Conservation (phyloP, 495 filamentous ascomycete genomes). For the Penicillium soppii region DNA sequence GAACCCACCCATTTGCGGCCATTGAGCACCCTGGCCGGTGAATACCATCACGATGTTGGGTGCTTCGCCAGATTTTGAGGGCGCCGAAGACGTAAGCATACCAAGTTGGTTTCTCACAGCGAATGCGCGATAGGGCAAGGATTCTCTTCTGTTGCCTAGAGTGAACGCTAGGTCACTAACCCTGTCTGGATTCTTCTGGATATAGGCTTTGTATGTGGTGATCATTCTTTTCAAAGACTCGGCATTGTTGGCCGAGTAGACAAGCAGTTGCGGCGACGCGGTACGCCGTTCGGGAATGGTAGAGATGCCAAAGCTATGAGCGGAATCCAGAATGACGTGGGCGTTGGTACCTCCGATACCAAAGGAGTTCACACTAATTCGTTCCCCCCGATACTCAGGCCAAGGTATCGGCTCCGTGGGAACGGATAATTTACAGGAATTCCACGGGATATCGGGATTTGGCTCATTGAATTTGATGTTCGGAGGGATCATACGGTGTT, state of each 20-base stretch:
- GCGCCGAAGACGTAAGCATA: not conserved
- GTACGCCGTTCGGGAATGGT: not conserved
- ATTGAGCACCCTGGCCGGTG: constrained; percentile 40
- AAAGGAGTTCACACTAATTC: constrained; percentile 33
- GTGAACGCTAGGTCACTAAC: constrained; percentile 13
- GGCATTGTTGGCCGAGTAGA: not conserved
- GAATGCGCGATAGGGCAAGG: constrained; percentile 13
- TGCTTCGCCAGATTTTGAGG: not conserved
- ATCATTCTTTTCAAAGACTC: constrained; percentile 3
- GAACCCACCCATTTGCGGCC: constrained; percentile 35
- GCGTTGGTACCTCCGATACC: constrained; percentile 37
- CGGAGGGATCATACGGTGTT: constrained; percentile 49
- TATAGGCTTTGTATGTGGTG: not conserved
- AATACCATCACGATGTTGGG: constrained; percentile 26
- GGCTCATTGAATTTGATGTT: constrained; percentile 38
- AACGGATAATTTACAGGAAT: constrained; percentile 6
- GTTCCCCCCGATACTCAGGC: constrained; percentile 17
- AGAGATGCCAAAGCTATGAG: not conserved
- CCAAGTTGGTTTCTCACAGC: constrained; percentile 1
- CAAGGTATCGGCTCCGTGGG: constrained; percentile 26
- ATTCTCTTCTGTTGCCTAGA: constrained; percentile 1
- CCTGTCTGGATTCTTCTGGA: constrained; percentile 4
- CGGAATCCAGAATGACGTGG: constrained; percentile 25
- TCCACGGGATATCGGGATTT: constrained; percentile 21
- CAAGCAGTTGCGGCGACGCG: not conserved